Percentiles rank a stretch among this genome's conserved stretches.
Evolutionary conservation across 768 basidiomycete genomes (phyloP).

Genomic region (Trametes punicea): DNA sequence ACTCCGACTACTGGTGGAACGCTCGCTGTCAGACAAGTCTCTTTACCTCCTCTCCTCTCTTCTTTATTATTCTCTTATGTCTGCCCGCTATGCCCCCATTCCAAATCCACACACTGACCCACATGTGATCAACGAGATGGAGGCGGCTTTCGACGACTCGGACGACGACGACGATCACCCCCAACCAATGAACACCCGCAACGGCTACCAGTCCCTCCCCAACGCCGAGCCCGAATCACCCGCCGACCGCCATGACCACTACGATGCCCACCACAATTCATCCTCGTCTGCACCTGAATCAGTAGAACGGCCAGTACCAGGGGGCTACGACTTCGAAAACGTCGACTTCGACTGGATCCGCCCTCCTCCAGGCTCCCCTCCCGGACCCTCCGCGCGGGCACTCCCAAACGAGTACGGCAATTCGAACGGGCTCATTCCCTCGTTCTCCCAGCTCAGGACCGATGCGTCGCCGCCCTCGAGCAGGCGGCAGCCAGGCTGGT

Average conservation of each 20-base stretch:
- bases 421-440: constrained; percentile 66
- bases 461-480: constrained; percentile 25
- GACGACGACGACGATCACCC: constrained; percentile 62
- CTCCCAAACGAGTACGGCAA: constrained; percentile 73
- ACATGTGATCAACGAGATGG: constrained; percentile 60
- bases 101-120: constrained; percentile 53
- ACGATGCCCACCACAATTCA: constrained; percentile 12
- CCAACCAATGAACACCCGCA: constrained; percentile 31
- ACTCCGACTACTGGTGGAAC: neutral
- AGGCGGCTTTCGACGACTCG: constrained; percentile 82
- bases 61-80: constrained; percentile 24
- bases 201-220: constrained; percentile 24
- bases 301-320: constrained; percentile 25
- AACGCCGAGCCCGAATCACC: constrained; percentile 25
- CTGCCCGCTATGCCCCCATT: constrained; percentile 66
- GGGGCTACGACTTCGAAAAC: constrained; percentile 75
- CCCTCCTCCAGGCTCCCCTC: constrained; percentile 83
- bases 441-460: constrained; percentile 29
- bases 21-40: neutral
- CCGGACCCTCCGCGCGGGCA: constrained; percentile 57
- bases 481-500: constrained; percentile 42
- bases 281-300: neutral
- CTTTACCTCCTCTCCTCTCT: neutral
- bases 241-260: constrained; percentile 19
- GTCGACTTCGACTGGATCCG: constrained; percentile 64